Evolutionary conservation across 2,329 filamentous ascomycete species (phyloP), one percentile per base, ranked within the genome.

Genomic region (Exophiala xenobiotica): DNA sequence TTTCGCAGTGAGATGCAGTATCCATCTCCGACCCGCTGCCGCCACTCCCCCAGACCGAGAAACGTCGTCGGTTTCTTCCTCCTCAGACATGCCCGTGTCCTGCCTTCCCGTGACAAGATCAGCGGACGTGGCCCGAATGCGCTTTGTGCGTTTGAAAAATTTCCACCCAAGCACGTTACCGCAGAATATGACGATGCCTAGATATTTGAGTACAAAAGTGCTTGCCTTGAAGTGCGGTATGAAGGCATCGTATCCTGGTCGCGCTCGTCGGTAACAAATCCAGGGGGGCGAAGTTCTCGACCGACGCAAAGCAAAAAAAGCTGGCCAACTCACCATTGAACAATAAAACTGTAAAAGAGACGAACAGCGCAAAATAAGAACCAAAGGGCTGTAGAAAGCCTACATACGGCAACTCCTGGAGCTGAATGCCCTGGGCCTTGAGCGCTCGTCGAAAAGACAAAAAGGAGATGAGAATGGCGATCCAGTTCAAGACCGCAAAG

Each of bases 401-500:
- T 4, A 63, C 57, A 45, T 74, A 75, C 1, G 71, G 72, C 46
- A 76, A 63, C 14, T 59, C 53, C 4, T 56, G 47, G 1, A 66
- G 57, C 0, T 65, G 52, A 11, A 74, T 66, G 9, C 65, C 65
- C 55, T 74, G 74, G 0, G 63, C 69, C 46, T 65, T 65, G 50
- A 71, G 33, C 3, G 53, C 73, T 5, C 63, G 57, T 16, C 66
- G 64, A 60, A 75, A 74, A 9, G 59, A 60, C 4, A 76, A 62
- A 56, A 74, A 71, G 12, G 67, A 68, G 3, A 71, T 54, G 0
- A 73, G 64, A 11, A 75, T 65, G 19, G 66, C 65, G n/a, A 74
- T 54, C 71, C 74, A 76, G 59, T 74, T 74, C 20, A 76, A 64
- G 12, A 71, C 66, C 3, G 69, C 72, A 45, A 74, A 73, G 1